Evolutionary conservation across 148 eudicot genomes (phyloP).

Genomic region (Agrostemma githago): DNA sequence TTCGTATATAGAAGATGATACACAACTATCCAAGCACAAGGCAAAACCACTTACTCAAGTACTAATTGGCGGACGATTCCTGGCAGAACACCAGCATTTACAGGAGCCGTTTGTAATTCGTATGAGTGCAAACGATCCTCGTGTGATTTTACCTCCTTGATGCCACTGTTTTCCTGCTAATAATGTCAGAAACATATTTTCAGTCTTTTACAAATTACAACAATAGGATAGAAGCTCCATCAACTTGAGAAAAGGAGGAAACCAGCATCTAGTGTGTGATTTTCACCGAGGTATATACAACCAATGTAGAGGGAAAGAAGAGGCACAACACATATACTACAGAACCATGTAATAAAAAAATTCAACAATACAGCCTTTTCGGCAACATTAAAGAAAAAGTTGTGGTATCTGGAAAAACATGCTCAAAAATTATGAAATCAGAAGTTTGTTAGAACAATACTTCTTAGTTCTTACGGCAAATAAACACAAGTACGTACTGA

Average conservation of each 20-base stretch:
- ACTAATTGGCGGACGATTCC: constrained; percentile 80
- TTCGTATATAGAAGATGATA: background rate
- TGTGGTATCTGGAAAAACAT: background rate
- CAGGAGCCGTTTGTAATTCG: constrained; percentile 87
- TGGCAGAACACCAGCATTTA: constrained; percentile 78
- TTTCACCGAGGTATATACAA: background rate
- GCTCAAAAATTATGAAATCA: background rate
- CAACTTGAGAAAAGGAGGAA: background rate
- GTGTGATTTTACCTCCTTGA: constrained; percentile 14
- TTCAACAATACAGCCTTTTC: background rate
- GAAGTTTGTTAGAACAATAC: background rate
- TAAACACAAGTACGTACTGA: background rate
- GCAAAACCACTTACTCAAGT: constrained; percentile 51
- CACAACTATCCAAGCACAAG: background rate
- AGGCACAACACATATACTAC: background rate
- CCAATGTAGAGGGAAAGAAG: background rate
- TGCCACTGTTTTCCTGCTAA: constrained; percentile 40
- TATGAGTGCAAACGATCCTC: constrained; percentile 27
- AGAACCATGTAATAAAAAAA: background rate
- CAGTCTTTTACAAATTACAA: background rate
- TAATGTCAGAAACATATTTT: background rate
- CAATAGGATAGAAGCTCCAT: background rate
- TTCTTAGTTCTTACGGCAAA: background rate
- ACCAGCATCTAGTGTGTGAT: background rate
- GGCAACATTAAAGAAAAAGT: background rate